Evolutionary conservation across 768 basidiomycete genomes (phyloP), one percentile per base, ranked within the genome.

Genomic region (Mycena alexandri): DNA sequence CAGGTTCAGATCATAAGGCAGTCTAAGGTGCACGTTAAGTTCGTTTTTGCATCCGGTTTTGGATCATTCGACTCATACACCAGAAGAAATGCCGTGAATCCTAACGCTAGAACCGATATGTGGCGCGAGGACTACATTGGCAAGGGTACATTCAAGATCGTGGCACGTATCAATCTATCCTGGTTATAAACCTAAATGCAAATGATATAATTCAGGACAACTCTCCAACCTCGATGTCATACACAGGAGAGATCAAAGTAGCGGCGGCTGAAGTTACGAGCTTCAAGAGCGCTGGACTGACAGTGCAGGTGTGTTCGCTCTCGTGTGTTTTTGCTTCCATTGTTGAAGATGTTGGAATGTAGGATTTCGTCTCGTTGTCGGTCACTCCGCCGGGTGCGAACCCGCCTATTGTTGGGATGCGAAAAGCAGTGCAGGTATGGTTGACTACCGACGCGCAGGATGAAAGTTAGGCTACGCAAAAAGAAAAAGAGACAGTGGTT

Each of bases 291-390:
- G 85, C 86, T 24, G 91, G 90, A 7, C 81, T 93, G 38, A 83
- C 80, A 11, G 86, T 92, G 48, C 87, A 87, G 81, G 91, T 91
- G 74, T 43, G n/a, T n/a, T n/a, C n/a, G n/a, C n/a, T n/a, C n/a
- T n/a, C n/a, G n/a, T n/a, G n/a, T n/a, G 34, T 57, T 11, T 29
- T 33, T 43, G 19, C 50, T 10, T 58, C 57, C 54, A 19, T 48
- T 58, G 22, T 38, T 71, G 34, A 59, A 59, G 21, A 43, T 21
- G 53, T 48, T 29, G 14, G 2, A 38, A 38, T 38, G 24, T 29
- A 92, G 91, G 92, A 93, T 72, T 91, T 81, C 74, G 77, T 93
- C 52, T 80, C 92, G 17, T 77, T 93, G n/a, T 85, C 87, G 0
- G 80, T 90, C 75, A 81, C 79, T 0, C 89, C 92, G 4, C 81